Evolutionary conservation across 768 basidiomycete species (phyloP).

Genomic region (Macrolepiota albuminosa): DNA sequence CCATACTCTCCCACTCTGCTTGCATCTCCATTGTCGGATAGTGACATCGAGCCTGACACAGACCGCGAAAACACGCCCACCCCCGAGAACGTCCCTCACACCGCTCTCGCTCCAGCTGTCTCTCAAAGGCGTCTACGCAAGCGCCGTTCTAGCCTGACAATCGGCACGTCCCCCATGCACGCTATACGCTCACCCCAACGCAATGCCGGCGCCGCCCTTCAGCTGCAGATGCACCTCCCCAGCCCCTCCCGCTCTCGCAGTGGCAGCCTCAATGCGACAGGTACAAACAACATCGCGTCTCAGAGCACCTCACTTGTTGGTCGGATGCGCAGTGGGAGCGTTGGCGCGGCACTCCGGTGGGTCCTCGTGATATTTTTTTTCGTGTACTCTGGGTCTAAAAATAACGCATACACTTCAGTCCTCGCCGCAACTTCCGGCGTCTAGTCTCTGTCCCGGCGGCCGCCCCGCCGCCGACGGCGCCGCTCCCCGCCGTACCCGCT

Average conservation of each 20-base stretch:
- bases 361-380: conserved; percentile 9
- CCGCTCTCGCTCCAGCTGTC: not conserved
- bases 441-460: conserved; percentile 26
- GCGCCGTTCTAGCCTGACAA: conserved; percentile 59
- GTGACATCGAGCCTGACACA: conserved; percentile 29
- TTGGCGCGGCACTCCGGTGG: conserved; percentile 28
- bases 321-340: conserved; percentile 55
- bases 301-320: conserved; percentile 41
- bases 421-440: conserved; percentile 35
- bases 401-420: conserved; percentile 22
- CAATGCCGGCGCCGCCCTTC: conserved; percentile 45
- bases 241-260: conserved; percentile 39
- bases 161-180: conserved; percentile 48
- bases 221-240: conserved; percentile 41
- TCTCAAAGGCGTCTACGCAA: conserved; percentile 44
- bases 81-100: conserved; percentile 11
- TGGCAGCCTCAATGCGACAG: conserved; percentile 33
- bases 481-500: conserved; percentile 32
- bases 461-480: conserved; percentile 36
- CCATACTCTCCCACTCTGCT: conserved; percentile 17
- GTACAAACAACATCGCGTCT: conserved; percentile 15
- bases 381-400: not conserved
- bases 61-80: conserved; percentile 21
- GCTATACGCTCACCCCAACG: conserved; percentile 55
- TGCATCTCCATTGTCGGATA: conserved; percentile 24